phyloP scores from a whole-genome alignment of 2,329 filamentous ascomycete genomes.

The Chaetoscypha palmicola region DNA sequence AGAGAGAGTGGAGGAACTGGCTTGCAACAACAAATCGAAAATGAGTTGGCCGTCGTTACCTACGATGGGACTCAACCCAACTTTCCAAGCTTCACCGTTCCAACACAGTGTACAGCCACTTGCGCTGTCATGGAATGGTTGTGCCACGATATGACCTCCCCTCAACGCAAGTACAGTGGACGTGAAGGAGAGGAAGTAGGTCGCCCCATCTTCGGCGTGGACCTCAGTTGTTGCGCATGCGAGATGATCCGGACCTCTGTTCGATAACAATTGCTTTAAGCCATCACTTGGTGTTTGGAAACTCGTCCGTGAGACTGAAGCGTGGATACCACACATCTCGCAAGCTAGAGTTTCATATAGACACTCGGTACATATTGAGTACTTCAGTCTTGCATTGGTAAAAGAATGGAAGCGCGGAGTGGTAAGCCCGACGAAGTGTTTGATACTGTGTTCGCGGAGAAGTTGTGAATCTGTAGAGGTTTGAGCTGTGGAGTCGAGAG shows the following conservation, averaged over 20 bases:
- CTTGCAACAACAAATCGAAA: constrained; percentile 49
- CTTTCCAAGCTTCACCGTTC: constrained; percentile 94
- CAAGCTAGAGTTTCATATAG: background rate
- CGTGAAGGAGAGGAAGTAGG: constrained; percentile 53
- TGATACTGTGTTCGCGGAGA: too few relatives aligned
- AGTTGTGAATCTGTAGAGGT: background rate
- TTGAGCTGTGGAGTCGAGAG: background rate
- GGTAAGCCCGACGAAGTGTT: too few relatives aligned
- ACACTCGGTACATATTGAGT: background rate
- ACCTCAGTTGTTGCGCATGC: constrained; percentile 36
- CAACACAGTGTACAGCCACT: constrained; percentile 73
- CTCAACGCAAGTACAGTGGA: constrained; percentile 91
- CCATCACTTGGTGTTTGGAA: constrained; percentile 30
- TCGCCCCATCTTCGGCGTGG: constrained; percentile 21
- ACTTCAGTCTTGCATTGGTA: too few relatives aligned
- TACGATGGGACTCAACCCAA: constrained; percentile 48
- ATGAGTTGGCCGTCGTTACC: constrained; percentile 76
- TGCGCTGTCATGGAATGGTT: constrained; percentile 59
- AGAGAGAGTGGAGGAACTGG: constrained; percentile 22
- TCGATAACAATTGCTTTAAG: constrained; percentile 42
- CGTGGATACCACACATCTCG: constrained; percentile 56
- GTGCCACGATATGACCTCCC: constrained; percentile 60
- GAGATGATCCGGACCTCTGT: constrained; percentile 53
- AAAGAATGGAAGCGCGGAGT: too few relatives aligned
- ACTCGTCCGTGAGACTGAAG: constrained; percentile 36